A percentile compares a stretch with the other conserved stretches of the same genome.
phyloP scores from a whole-genome alignment of 176 grass and related monocot species.

The Dactylis glomerata region DNA sequence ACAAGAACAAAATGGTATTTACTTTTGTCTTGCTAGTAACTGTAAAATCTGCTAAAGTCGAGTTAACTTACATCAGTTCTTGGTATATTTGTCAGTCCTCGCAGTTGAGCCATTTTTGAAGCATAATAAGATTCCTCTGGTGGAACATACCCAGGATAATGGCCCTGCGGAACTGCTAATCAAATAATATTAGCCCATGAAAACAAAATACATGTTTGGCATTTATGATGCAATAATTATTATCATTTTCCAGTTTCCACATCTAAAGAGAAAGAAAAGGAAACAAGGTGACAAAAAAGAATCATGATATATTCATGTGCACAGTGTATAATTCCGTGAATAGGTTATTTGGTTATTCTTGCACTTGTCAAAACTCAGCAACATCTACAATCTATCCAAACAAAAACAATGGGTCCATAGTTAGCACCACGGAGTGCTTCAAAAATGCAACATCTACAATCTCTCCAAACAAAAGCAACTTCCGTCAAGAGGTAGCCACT shows the following conservation, averaged over 20 bases:
- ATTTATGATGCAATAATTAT: background rate
- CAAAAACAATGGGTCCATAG: background rate
- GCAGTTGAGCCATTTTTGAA: conserved; percentile 32
- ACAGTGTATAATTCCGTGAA: background rate
- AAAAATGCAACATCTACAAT: background rate
- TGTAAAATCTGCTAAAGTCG: background rate
- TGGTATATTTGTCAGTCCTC: conserved; percentile 31
- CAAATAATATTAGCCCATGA: conserved; percentile 12
- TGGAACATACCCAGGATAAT: conserved; percentile 42
- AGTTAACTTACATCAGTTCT: conserved; percentile 46
- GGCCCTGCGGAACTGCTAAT: conserved; percentile 35
- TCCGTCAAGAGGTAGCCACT: background rate
- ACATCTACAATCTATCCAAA: background rate
- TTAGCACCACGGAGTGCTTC: background rate
- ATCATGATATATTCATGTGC: background rate
- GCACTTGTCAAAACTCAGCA: background rate
- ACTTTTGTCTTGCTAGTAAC: background rate
- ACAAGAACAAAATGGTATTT: background rate
- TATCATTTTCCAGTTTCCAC: conserved; percentile 1
- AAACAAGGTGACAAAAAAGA: background rate
- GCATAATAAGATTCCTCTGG: conserved; percentile 25
- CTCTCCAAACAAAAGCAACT: background rate
- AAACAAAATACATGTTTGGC: conserved; percentile 16
- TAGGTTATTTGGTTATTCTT: background rate
- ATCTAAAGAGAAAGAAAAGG: background rate